Evolutionary conservation across 495 filamentous ascomycete species (phyloP).

Genomic region (Aspergillus panamensis): DNA sequence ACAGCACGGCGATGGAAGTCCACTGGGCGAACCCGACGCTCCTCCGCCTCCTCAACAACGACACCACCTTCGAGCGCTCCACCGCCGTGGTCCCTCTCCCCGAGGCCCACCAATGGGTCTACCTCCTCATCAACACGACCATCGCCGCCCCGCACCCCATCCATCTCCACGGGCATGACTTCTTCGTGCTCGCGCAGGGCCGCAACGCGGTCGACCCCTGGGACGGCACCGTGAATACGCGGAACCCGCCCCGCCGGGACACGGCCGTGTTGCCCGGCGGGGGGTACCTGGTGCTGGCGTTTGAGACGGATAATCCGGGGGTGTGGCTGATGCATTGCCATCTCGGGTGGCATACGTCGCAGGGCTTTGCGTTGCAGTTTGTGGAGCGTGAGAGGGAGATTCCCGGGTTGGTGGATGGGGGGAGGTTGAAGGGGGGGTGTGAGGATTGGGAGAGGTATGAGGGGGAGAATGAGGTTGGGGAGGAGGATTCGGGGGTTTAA

Average conservation of each 20-base stretch:
- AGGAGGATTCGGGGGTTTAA: constrained; percentile 13
- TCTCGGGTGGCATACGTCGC: constrained; percentile 45
- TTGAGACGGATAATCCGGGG: constrained; percentile 52
- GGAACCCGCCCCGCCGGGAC: constrained; percentile 56
- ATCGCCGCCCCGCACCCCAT: constrained; percentile 70
- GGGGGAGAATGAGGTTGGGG: not conserved
- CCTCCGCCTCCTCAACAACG: constrained; percentile 22
- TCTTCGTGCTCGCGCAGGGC: constrained; percentile 53
- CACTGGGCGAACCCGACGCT: constrained; percentile 29
- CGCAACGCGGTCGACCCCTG: constrained; percentile 11
- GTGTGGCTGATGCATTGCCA: constrained; percentile 56
- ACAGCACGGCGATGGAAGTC: constrained; percentile 29
- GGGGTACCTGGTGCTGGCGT: constrained; percentile 47
- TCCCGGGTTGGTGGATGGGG: constrained; percentile 13
- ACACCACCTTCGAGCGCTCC: constrained; percentile 15
- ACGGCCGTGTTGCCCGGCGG: constrained; percentile 51
- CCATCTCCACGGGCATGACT: constrained; percentile 82
- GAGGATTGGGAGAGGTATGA: constrained; percentile 18
- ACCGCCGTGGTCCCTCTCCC: constrained; percentile 43
- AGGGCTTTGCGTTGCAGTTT: constrained; percentile 47
- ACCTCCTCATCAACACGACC: constrained; percentile 51
- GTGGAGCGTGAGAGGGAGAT: constrained; percentile 38
- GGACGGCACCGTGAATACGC: constrained; percentile 6
- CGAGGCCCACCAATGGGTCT: constrained; percentile 57
- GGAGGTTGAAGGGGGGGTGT: constrained; percentile 11